Evolutionary conservation across 2,329 filamentous ascomycete species (phyloP).

Genomic region (Byssothecium circinans): DNA sequence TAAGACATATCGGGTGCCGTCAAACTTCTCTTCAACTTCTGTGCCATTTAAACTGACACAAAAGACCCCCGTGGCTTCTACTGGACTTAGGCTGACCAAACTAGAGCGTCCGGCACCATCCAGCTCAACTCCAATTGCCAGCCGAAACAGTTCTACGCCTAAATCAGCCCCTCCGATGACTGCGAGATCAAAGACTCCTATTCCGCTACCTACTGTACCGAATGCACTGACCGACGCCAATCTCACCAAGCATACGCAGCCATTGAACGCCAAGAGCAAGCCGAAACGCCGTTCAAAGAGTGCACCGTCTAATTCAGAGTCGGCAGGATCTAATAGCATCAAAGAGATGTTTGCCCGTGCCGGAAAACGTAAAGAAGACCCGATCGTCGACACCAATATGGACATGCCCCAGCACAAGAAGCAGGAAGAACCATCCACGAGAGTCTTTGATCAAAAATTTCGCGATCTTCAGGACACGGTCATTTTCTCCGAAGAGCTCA

Average conservation of each 20-base stretch:
- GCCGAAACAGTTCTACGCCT: not conserved
- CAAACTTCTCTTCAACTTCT: not conserved
- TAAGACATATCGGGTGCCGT: not conserved
- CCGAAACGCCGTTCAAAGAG: slow-evolving; percentile 9
- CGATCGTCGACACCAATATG: slow-evolving; percentile 11
- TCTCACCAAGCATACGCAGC: slow-evolving; percentile 18
- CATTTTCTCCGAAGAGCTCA: slow-evolving; percentile 31
- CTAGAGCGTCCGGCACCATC: not conserved
- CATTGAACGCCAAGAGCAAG: slow-evolving; percentile 19
- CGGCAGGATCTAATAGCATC: slow-evolving; percentile 22
- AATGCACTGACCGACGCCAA: slow-evolving; percentile 16
- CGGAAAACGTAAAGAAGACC: slow-evolving; percentile 20
- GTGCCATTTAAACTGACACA: slow-evolving; percentile 5
- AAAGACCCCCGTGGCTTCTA: not conserved
- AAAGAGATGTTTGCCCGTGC: slow-evolving; percentile 24
- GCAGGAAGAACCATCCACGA: slow-evolving; percentile 18
- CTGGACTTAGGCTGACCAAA: not conserved
- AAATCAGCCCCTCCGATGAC: not conserved
- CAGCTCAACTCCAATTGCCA: slow-evolving; percentile 1
- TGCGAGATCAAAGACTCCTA: not conserved
- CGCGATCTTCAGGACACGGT: slow-evolving; percentile 16
- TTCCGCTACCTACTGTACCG: slow-evolving; percentile 9
- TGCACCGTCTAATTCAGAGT: slow-evolving; percentile 12
- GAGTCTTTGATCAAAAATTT: slow-evolving; percentile 22
- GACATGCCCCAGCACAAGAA: slow-evolving; percentile 16